Percentiles rank a stretch among this genome's conserved stretches.
These are phyloP conservation scores for Pisolithus thermaeus DNA, from an alignment of 1,284 basidiomycete species.

Conservation along the genomic window DNA sequence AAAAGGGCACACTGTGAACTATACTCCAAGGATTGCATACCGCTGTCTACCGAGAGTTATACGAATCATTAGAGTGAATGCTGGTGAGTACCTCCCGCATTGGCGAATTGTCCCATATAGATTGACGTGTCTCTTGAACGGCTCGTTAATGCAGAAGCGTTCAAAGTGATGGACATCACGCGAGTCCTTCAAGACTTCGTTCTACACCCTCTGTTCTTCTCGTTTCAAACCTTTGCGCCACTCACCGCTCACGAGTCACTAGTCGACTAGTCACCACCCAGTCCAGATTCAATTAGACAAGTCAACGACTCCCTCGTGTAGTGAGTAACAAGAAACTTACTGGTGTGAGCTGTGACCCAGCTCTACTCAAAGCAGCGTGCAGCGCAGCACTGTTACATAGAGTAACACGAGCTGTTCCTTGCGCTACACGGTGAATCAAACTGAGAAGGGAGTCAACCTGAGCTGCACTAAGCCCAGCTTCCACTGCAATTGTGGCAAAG, in stretches of 20 bases:
- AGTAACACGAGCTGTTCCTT: too few relatives aligned
- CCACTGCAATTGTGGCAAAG: too few relatives aligned
- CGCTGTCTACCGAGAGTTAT: constrained; percentile 2
- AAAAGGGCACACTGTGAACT: constrained; percentile 6
- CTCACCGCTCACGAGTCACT: background rate
- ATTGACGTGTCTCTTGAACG: constrained; percentile 33
- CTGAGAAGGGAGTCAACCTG: too few relatives aligned
- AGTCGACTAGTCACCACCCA: too few relatives aligned
- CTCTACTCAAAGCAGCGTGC: too few relatives aligned
- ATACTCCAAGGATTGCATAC: constrained; percentile 1
- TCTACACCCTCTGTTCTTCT: background rate
- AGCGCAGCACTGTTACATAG: too few relatives aligned
- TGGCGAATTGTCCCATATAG: background rate
- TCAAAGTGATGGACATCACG: constrained; percentile 8
- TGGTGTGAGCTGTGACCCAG: too few relatives aligned
- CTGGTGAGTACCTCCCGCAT: constrained; percentile 1
- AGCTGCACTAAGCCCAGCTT: too few relatives aligned
- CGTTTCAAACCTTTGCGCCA: background rate
- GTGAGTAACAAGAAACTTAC: too few relatives aligned
- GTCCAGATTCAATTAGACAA: too few relatives aligned
- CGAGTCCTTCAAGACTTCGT: constrained; percentile 3
- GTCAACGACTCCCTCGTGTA: background rate
- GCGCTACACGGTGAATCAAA: too few relatives aligned
- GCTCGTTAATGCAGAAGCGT: constrained; percentile 8
- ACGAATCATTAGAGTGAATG: constrained; percentile 8